Evolutionary conservation across 495 filamentous ascomycete species (phyloP).

Genomic region (Talaromyces stipitatus): DNA sequence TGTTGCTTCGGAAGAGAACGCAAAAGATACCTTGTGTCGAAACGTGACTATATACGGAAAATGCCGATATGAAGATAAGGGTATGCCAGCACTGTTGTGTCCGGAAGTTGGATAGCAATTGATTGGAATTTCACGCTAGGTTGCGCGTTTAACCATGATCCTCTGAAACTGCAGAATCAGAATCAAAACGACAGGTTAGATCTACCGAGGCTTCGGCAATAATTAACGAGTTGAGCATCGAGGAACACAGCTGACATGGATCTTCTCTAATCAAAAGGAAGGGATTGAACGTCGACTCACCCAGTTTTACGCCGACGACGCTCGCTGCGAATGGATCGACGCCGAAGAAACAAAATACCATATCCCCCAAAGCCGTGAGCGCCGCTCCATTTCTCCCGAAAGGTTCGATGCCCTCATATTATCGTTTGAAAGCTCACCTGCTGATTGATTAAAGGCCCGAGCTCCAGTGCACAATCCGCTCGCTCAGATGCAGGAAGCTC

Average conservation of each 20-base stretch:
- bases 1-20: slow-evolving; percentile 40
- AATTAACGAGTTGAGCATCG: neutral
- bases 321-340: slow-evolving; percentile 42
- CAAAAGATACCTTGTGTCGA: slow-evolving; percentile 84
- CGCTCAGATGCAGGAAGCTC: slow-evolving; percentile 40
- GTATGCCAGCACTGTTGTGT: slow-evolving; percentile 17
- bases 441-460: slow-evolving; percentile 34
- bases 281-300: slow-evolving; percentile 89
- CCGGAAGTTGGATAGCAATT: neutral
- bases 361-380: slow-evolving; percentile 81
- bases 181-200: slow-evolving; percentile 53
- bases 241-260: neutral
- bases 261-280: slow-evolving; percentile 53
- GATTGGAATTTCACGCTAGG: slow-evolving; percentile 31
- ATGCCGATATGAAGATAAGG: slow-evolving; percentile 86
- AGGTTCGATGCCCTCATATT: slow-evolving; percentile 9
- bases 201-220: neutral
- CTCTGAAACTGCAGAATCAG: slow-evolving; percentile 45
- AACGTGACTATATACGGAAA: slow-evolving; percentile 93
- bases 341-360: slow-evolving; percentile 54
- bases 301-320: slow-evolving; percentile 78
- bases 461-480: slow-evolving; percentile 40
- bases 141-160: slow-evolving; percentile 87
- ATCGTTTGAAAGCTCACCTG: neutral
- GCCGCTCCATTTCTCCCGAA: slow-evolving; percentile 89